Conservation (phyloP, 2,329 filamentous ascomycete genomes). For the Neonectria magnoliae region DNA sequence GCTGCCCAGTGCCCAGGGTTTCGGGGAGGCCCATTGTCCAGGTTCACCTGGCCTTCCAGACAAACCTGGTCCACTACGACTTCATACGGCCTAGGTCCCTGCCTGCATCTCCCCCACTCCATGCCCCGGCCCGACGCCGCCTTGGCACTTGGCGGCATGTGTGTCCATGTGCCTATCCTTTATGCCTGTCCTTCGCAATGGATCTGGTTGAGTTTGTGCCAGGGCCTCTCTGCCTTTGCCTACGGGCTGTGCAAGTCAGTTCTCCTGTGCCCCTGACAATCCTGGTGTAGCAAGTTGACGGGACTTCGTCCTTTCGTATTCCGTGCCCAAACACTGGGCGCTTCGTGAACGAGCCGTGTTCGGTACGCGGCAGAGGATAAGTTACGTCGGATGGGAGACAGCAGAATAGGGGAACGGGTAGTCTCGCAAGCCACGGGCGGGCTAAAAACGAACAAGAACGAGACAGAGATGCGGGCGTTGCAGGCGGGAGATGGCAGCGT, state of each 20-base stretch:
- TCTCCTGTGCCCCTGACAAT: background rate
- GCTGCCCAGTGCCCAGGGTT: too few species aligned
- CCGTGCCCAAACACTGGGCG: background rate
- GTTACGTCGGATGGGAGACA: background rate
- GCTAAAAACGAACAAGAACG: background rate
- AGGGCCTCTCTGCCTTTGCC: background rate
- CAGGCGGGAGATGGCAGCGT: background rate
- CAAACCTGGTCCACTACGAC: background rate
- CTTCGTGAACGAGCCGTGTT: background rate
- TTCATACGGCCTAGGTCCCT: background rate
- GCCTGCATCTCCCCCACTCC: background rate
- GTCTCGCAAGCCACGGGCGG: background rate
- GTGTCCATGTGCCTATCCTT: background rate
- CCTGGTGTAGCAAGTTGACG: background rate
- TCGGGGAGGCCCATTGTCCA: background rate
- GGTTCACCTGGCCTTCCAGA: background rate
- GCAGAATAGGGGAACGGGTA: background rate
- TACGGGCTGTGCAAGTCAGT: background rate
- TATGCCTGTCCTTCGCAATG: background rate
- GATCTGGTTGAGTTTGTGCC: background rate
- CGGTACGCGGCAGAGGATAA: too few species aligned
- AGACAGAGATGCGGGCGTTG: background rate
- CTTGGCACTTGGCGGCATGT: background rate
- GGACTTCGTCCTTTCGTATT: background rate
- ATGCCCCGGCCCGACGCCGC: slow-evolving; percentile 1